Evolutionary conservation across 345 rosid genomes (phyloP), one percentile per base, ranked within the genome.

Genomic region (Dovyalis caffra): DNA sequence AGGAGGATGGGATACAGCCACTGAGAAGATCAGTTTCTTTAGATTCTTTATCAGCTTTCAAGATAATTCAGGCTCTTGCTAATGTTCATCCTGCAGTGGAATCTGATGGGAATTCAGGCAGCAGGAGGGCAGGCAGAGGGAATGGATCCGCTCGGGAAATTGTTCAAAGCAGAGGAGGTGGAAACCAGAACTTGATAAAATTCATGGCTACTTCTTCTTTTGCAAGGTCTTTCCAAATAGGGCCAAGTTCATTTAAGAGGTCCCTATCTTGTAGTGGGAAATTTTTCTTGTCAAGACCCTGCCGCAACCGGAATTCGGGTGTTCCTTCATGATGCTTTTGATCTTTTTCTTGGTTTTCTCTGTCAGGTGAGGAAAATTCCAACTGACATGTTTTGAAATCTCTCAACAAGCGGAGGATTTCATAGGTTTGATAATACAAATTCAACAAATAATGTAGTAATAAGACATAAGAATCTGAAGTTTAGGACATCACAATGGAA

Each of bases 11-110:
- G 63, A 26, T 79, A 26, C 81, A 86, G 70, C 76, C 88, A 43
- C 79, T 90, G 78, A 83, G 95, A 79, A 80, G 98, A 84, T 88
- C 95, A 15, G 85, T 87, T 83, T 94, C 98, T 4, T 64, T 94
- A 77, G 89, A 90, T 85, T 90, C 88, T 31, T 49, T 83, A 49
- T 83, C 90, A 1, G 91, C 86, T 74, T 79, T 73, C 60, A 87
- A 84, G 81, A 82, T 84, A 72, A 84, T 77, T 79, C 70, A 82
- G 33, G 82, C 77, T 70, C 57, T 84, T 10, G 78, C 76, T 2
- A 76, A 51, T 62, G 71, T 73, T 72, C 37, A 58, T 75, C 73
- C 74, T 8, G 68, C n/a, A 63, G 66, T 20, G 62, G 81, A 78
- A 40, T 73, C 69, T 25, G 78, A n/a, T 25, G 40, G 75, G 26